Conservation (phyloP, 2,329 filamentous ascomycete species). For the Apiospora malaysiana region DNA sequence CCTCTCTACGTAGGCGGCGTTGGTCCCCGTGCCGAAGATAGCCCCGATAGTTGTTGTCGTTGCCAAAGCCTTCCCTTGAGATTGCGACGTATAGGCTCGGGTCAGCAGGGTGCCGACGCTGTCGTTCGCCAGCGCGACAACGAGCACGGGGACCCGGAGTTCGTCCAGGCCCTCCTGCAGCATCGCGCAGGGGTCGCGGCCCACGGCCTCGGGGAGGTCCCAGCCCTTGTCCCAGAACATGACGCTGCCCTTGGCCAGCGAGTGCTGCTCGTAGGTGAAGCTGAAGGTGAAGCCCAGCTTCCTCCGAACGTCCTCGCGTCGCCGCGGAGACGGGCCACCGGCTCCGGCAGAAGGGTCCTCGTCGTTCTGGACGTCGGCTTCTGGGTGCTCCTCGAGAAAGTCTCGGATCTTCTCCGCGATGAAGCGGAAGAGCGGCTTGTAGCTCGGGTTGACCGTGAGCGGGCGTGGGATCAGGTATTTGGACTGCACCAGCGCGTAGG, state of each 20-base stretch:
- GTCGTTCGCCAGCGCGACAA: slow-evolving; percentile 79
- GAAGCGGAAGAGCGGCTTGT: slow-evolving; percentile 73
- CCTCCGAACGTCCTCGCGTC: slow-evolving; percentile 25
- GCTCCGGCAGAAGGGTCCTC: no score
- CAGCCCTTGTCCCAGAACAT: slow-evolving; percentile 85
- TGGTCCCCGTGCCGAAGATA: slow-evolving; percentile 83
- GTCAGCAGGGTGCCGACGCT: slow-evolving; percentile 83
- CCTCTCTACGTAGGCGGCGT: slow-evolving; percentile 81
- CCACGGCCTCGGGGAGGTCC: slow-evolving; percentile 76
- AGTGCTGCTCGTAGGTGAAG: slow-evolving; percentile 78
- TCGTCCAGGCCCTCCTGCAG: slow-evolving; percentile 75
- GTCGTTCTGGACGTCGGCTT: slow-evolving; percentile 20
- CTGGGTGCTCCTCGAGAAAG: slow-evolving; percentile 69
- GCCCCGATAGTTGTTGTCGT: slow-evolving; percentile 59
- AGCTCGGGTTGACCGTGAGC: slow-evolving; percentile 32
- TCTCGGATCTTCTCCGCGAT: slow-evolving; percentile 74
- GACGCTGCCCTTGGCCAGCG: slow-evolving; percentile 72
- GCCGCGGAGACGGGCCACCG: not conserved
- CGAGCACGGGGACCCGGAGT: slow-evolving; percentile 70
- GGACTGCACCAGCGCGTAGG: slow-evolving; percentile 73
- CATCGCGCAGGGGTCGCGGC: slow-evolving; percentile 75
- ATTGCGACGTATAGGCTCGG: slow-evolving; percentile 70
- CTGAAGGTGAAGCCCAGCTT: slow-evolving; percentile 47
- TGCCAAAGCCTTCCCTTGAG: slow-evolving; percentile 63
- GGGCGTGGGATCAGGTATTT: slow-evolving; percentile 36